Percentiles rank a stretch among this genome's conserved stretches.
phyloP scores from a whole-genome alignment of 2,329 filamentous ascomycete genomes.

The Thielaviopsis populi region DNA sequence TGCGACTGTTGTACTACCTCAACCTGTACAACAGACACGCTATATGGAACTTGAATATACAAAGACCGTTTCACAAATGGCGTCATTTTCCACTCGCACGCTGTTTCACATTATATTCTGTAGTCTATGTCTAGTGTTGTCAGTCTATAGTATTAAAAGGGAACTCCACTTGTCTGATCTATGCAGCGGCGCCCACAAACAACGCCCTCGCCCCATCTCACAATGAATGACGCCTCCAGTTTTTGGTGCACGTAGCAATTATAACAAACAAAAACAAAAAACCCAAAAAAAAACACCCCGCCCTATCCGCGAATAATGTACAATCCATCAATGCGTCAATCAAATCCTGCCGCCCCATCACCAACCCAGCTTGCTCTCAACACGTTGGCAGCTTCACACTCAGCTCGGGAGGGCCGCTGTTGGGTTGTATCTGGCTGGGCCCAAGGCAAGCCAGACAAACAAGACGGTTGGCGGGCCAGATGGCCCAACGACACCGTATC shows the following conservation, averaged over 20 bases:
- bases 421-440: too few species aligned
- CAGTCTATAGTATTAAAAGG: slow-evolving; percentile 15
- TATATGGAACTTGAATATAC: neutral
- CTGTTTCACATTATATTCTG: slow-evolving; percentile 12
- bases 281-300: neutral
- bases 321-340: neutral
- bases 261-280: neutral
- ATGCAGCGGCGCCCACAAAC: neutral
- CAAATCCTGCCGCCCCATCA: neutral
- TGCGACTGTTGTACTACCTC: neutral
- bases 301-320: neutral
- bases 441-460: too few species aligned
- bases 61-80: neutral
- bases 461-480: neutral
- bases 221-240: neutral
- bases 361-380: neutral
- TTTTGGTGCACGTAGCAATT: neutral
- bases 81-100: neutral
- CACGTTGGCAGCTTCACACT: too few species aligned
- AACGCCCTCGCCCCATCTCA: neutral
- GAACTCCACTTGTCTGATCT: slow-evolving; percentile 7
- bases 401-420: too few species aligned
- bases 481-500: neutral
- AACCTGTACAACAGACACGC: too few species aligned
- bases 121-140: slow-evolving; percentile 15